Evolutionary conservation across 306 rosid species (phyloP).

Genomic region (Pterocarpus macrocarpus): DNA sequence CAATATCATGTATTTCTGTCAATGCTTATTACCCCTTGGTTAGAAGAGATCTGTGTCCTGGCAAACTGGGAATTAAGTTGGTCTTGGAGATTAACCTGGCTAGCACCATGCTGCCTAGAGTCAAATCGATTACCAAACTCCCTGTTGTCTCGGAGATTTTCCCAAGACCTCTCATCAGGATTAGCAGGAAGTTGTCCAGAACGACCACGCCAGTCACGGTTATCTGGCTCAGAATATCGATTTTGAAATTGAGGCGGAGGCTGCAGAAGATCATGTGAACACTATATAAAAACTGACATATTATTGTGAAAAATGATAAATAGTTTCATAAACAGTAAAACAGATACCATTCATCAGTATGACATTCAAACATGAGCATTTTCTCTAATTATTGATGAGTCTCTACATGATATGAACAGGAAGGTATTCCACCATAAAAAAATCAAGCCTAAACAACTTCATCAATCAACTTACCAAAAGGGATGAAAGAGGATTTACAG

Average conservation of each 20-base stretch:
- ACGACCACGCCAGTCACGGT: slow-evolving; percentile 87
- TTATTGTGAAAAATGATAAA: neutral
- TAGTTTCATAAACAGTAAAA: neutral
- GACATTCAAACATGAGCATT: neutral
- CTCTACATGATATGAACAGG: neutral
- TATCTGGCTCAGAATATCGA: slow-evolving; percentile 78
- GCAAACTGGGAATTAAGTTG: slow-evolving; percentile 47
- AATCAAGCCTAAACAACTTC: slow-evolving; percentile 17
- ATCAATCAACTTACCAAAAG: slow-evolving; percentile 14
- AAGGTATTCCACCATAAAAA: neutral
- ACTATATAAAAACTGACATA: neutral
- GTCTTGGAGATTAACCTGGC: slow-evolving; percentile 64
- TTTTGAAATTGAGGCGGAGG: slow-evolving; percentile 54
- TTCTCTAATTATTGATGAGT: neutral
- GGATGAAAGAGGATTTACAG: neutral
- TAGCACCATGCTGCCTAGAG: slow-evolving; percentile 62
- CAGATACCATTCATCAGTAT: neutral
- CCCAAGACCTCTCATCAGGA: slow-evolving; percentile 74
- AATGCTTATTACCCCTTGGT: slow-evolving; percentile 61
- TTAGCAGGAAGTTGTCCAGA: slow-evolving; percentile 64
- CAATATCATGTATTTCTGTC: slow-evolving; percentile 17
- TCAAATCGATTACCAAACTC: slow-evolving; percentile 63
- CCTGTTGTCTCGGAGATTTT: slow-evolving; percentile 57
- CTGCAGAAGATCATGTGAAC: slow-evolving; percentile 49
- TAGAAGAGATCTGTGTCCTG: slow-evolving; percentile 57